phyloP scores from a whole-genome alignment of 441 rosid genomes.

The Populus tomentosa region DNA sequence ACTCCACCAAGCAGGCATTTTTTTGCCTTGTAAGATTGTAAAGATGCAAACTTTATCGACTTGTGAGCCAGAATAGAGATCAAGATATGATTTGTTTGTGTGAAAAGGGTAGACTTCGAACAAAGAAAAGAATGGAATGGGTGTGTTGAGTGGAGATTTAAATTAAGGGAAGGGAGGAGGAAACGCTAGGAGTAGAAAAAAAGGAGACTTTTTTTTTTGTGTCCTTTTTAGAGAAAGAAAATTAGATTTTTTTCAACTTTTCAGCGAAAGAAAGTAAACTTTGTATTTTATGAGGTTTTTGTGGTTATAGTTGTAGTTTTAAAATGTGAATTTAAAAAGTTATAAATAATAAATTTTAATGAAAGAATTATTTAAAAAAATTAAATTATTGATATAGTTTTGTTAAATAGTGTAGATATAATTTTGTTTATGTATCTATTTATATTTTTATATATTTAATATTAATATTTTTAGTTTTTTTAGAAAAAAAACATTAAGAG shows the following conservation, averaged over 20 bases:
- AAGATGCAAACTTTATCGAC: not conserved
- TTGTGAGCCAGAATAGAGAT: not conserved
- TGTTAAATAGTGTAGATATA: too few species aligned
- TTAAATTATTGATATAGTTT: too few species aligned
- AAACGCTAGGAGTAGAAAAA: not conserved
- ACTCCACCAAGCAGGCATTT: constrained; percentile 84
- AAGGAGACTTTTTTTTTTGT: not conserved
- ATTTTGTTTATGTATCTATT: too few species aligned
- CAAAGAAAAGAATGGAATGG: constrained; percentile 13
- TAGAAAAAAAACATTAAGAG: too few species aligned
- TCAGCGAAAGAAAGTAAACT: too few species aligned
- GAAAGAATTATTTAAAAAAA: too few species aligned
- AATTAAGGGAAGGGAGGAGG: not conserved
- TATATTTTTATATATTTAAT: too few species aligned
- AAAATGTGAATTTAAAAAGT: too few species aligned
- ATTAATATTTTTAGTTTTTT: too few species aligned
- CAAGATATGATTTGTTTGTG: not conserved
- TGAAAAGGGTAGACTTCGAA: not conserved
- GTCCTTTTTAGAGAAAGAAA: not conserved
- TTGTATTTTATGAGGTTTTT: too few species aligned
- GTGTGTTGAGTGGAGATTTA: not conserved
- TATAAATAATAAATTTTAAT: too few species aligned
- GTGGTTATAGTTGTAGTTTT: too few species aligned
- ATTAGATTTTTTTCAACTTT: not conserved
- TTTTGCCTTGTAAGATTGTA: not conserved